Evolutionary conservation across 2,329 filamentous ascomycete genomes (phyloP).

Genomic region (Diaporthe eres): DNA sequence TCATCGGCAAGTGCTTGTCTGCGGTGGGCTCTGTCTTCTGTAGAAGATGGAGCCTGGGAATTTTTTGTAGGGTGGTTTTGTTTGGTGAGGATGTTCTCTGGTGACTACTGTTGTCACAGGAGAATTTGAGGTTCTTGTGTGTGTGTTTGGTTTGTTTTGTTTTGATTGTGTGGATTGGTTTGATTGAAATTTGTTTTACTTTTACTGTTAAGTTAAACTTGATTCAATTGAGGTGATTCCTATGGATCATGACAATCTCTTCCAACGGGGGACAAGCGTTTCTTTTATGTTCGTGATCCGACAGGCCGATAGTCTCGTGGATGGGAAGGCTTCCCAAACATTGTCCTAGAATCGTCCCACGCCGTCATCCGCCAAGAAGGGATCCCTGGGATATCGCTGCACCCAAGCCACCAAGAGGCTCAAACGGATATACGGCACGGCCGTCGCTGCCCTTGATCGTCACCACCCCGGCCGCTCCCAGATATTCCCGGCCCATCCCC

Average conservation of each 20-base stretch:
- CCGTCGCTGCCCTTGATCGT: constrained; percentile 7
- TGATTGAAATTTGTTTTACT: not conserved
- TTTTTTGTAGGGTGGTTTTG: not conserved
- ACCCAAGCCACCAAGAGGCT: constrained; percentile 6
- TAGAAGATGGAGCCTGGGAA: not conserved
- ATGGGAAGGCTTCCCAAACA: not conserved
- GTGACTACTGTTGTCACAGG: constrained; percentile 11
- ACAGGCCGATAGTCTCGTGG: constrained; percentile 5
- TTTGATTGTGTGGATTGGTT: not conserved
- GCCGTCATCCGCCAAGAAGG: constrained; percentile 27
- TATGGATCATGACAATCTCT: not conserved
- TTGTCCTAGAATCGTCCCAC: constrained; percentile 24
- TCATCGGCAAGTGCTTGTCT: constrained; percentile 30
- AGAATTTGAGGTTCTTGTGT: not conserved
- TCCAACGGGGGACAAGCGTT: not conserved
- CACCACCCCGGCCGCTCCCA: constrained; percentile 3
- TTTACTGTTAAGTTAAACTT: constrained; percentile 13
- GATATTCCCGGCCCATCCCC: constrained; percentile 32
- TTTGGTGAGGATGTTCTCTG: not conserved
- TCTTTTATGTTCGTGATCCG: constrained; percentile 23
- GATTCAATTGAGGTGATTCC: constrained; percentile 5
- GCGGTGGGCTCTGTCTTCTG: constrained; percentile 11
- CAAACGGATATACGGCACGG: constrained; percentile 20
- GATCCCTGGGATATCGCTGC: not conserved
- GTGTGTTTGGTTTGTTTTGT: not conserved